Conservation (phyloP, 1,284 basidiomycete species). For the Malassezia caprae region DNA sequence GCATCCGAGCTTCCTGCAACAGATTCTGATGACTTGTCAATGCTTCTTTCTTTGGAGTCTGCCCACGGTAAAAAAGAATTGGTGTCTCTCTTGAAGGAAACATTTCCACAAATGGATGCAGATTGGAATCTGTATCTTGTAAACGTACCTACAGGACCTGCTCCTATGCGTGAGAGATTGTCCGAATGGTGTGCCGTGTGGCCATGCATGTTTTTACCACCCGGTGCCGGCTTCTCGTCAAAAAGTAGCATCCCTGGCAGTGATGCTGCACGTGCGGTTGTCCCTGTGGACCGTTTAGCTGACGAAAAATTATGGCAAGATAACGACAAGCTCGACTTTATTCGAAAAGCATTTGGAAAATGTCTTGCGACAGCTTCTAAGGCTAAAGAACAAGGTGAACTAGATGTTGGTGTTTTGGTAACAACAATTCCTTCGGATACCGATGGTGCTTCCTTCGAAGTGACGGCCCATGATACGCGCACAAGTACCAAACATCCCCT, state of each 20-base stretch:
- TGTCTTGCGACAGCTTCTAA: conserved; percentile 23
- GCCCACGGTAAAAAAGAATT: conserved; percentile 17
- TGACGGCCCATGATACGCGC: conserved; percentile 33
- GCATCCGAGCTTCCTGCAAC: neutral
- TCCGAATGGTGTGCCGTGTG: conserved; percentile 49
- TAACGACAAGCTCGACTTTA: conserved; percentile 1
- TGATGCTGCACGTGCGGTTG: conserved; percentile 11
- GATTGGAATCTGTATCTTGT: conserved; percentile 49
- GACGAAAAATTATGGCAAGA: conserved; percentile 21
- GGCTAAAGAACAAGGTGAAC: conserved; percentile 2
- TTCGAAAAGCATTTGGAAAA: conserved; percentile 3
- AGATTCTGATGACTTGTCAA: neutral
- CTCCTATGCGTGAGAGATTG: conserved; percentile 62
- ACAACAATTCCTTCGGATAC: neutral
- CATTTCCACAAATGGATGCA: neutral
- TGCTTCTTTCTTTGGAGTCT: conserved; percentile 23
- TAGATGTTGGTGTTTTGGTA: conserved; percentile 11
- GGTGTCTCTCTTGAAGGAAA: conserved; percentile 11
- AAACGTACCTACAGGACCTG: conserved; percentile 62
- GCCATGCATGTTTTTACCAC: conserved; percentile 35
- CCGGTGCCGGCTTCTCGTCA: conserved; percentile 13
- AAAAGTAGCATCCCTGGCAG: conserved; percentile 14
- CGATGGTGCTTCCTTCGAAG: conserved; percentile 16
- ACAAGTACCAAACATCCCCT: conserved; percentile 29
- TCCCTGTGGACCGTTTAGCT: conserved; percentile 25